Evolutionary conservation across 2,329 filamentous ascomycete species (phyloP).

Genomic region (Didymella pomorum): DNA sequence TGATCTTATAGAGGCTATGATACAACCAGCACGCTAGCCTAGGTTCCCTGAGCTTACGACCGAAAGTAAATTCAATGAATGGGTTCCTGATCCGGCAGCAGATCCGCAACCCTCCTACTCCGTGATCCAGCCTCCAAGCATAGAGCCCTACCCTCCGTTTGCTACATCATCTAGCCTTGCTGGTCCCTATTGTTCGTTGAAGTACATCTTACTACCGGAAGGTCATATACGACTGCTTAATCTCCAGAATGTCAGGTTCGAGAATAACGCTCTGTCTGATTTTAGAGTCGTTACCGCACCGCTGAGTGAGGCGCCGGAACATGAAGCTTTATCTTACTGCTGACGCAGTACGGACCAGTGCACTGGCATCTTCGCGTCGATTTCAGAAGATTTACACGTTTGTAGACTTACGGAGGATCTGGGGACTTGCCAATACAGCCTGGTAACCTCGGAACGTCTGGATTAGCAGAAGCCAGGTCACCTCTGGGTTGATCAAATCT

Average conservation of each 20-base stretch:
- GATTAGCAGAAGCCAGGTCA: background rate
- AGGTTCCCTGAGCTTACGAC: background rate
- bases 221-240: background rate
- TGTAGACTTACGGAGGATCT: background rate
- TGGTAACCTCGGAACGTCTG: background rate
- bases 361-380: background rate
- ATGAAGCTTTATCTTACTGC: constrained; percentile 1
- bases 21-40: background rate
- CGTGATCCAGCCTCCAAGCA: too few relatives aligned
- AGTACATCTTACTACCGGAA: too few relatives aligned
- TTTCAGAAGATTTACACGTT: background rate
- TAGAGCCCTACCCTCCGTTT: too few relatives aligned
- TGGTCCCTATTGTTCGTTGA: too few relatives aligned
- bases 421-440: background rate
- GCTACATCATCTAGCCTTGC: too few relatives aligned
- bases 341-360: background rate
- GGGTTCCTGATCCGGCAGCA: too few relatives aligned
- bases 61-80: too few relatives aligned
- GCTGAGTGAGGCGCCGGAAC: background rate
- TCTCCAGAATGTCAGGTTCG: background rate
- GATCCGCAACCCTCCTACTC: too few relatives aligned
- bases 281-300: background rate
- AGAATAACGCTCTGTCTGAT: background rate
- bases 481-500: constrained; percentile 1
- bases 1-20: too few relatives aligned